These are phyloP conservation scores for Kazachstania bromeliacearum DNA, from an alignment of 805 yeast species.

Conservation along the genomic window DNA sequence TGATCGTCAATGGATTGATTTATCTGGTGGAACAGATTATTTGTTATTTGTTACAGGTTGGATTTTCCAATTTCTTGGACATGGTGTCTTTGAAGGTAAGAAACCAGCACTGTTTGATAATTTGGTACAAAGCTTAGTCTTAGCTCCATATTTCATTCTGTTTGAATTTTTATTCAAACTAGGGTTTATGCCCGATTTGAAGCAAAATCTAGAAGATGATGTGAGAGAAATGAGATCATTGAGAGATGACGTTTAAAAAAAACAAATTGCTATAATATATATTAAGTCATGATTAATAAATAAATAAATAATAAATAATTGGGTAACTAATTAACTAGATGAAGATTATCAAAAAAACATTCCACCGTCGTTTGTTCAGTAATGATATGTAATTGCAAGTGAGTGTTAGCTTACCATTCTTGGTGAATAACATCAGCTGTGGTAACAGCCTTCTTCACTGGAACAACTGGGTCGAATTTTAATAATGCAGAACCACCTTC, in stretches of 20 bases:
- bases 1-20: slow-evolving; percentile 12
- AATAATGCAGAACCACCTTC: slow-evolving; percentile 76
- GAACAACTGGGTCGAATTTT: slow-evolving; percentile 5
- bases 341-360: background rate
- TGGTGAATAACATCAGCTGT: slow-evolving; percentile 10
- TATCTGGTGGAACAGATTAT: slow-evolving; percentile 3
- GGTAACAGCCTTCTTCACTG: slow-evolving; percentile 4
- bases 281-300: background rate
- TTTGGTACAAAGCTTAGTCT: slow-evolving; percentile 70
- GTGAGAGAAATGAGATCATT: slow-evolving; percentile 1
- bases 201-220: slow-evolving; percentile 4
- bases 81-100: slow-evolving; percentile 66
- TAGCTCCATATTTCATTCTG: slow-evolving; percentile 85
- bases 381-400: background rate
- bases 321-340: background rate
- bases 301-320: slow-evolving; percentile 2
- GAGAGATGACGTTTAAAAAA: background rate
- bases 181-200: slow-evolving; percentile 46
- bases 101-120: slow-evolving; percentile 86
- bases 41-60: slow-evolving; percentile 49
- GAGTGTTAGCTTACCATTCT: slow-evolving; percentile 8
- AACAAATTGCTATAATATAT: too few species aligned
- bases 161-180: slow-evolving; percentile 63
- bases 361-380: background rate
- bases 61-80: slow-evolving; percentile 83